Base-by-base conservation (phyloP, 257 asterid genomes). In the Ligustrum vulgare region DNA sequence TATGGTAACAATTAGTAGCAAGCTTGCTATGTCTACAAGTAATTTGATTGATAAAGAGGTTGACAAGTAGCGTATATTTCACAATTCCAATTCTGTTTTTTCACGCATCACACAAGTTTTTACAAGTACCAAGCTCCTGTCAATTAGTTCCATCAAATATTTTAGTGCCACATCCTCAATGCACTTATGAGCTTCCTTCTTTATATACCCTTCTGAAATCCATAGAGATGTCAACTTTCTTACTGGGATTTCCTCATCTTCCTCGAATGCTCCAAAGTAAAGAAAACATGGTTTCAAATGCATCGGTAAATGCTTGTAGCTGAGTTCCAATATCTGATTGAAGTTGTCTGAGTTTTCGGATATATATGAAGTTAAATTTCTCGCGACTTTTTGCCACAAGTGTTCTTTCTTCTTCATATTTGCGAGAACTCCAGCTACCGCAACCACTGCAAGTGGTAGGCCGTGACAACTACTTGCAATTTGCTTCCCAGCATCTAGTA, bases 401-500 rank as follows among this genome's bases (percentile, higher is more conserved):
- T 49, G 60, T 60, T 72, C 70, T 36, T 45, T 37, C 58, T 15
- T 72, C 47, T 60, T 70, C 68, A 36, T 23, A 67, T 62, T 36
- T 60, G 77, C 2, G 6, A 67, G 56, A 34, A 67, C 51, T 15
- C 68, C 73, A 47, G 73, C 73, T 25, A 75, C 34, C 25, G 67
- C 0, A 3, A 75, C 67, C 16, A 75, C 1, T 4, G 23, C 8
- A 51, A 75, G 79, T 11, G 74, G 74, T 54, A 75, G 10, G 3
- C 79, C 79, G 0, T 35, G 4, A 12, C 74, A 68, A 23, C 9
- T 16, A n/a, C 5, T 13, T 23, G 79, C 74, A 12, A 68, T 51
- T 1, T 8, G 11, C 6, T 5, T 0, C 58, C 69, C 74, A 11
- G 54, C 22, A 0, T 22, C 25, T 4, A 15, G 9, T 6, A 68